Evolutionary conservation across 257 asterid species (phyloP).

Genomic region (Plantago major): DNA sequence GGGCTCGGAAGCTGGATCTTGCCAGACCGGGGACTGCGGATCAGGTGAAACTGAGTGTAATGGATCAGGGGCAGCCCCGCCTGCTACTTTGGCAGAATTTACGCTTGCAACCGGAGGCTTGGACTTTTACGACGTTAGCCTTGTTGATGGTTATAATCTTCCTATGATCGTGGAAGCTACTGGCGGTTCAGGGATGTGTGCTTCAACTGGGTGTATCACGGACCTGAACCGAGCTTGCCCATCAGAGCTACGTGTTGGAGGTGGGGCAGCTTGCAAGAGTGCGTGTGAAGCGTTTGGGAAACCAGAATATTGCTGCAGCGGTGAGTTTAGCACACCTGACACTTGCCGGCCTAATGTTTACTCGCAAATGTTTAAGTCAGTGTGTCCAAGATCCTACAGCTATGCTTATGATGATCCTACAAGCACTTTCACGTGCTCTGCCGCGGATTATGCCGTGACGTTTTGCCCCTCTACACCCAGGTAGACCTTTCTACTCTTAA

Average conservation of each 20-base stretch:
- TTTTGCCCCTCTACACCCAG: slow-evolving; percentile 54
- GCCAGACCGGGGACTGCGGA: slow-evolving; percentile 37
- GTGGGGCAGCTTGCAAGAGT: slow-evolving; percentile 31
- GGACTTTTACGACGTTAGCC: slow-evolving; percentile 35
- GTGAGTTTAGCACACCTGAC: slow-evolving; percentile 25
- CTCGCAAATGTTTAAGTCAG: slow-evolving; percentile 28
- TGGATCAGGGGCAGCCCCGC: slow-evolving; percentile 36
- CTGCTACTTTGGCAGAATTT: slow-evolving; percentile 38
- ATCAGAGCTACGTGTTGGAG: slow-evolving; percentile 26
- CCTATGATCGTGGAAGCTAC: slow-evolving; percentile 23
- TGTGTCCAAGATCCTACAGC: slow-evolving; percentile 32
- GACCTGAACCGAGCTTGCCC: slow-evolving; percentile 35
- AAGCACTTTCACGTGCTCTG: slow-evolving; percentile 47
- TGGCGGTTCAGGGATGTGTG: slow-evolving; percentile 31
- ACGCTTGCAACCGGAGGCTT: slow-evolving; percentile 16
- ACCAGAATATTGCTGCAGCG: slow-evolving; percentile 33
- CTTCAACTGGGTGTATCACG: slow-evolving; percentile 26
- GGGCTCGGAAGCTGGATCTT: neutral
- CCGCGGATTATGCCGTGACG: slow-evolving; percentile 44
- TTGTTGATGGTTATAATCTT: slow-evolving; percentile 36
- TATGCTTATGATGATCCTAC: slow-evolving; percentile 56
- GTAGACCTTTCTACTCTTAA: too few species aligned
- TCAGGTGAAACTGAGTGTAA: slow-evolving; percentile 29
- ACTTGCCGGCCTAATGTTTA: slow-evolving; percentile 30
- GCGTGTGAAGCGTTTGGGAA: slow-evolving; percentile 37